Percentiles rank a stretch among this genome's conserved stretches.
phyloP scores from a whole-genome alignment of 2,329 filamentous ascomycete species.

The Rosellinia necatrix region DNA sequence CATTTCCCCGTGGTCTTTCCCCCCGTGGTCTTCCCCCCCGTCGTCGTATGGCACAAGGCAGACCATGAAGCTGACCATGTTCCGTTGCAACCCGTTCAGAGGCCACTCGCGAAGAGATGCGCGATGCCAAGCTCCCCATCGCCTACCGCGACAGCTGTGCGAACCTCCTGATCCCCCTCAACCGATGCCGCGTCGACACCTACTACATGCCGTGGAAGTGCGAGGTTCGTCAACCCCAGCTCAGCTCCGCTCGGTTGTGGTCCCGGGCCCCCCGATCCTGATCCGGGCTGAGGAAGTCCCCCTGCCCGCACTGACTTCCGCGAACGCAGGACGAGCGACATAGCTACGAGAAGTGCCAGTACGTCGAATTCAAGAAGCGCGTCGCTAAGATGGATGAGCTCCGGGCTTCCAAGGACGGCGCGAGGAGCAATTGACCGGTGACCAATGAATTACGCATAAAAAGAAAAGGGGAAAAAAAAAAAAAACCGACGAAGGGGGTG shows the following conservation, averaged over 20 bases:
- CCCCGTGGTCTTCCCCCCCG: no score
- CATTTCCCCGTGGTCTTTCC: no score
- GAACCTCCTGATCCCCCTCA: constrained; percentile 90
- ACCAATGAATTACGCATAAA: no score
- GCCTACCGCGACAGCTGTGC: constrained; percentile 96
- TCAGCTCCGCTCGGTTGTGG: not conserved
- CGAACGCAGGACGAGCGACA: constrained; percentile 92
- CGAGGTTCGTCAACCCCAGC: constrained; percentile 65
- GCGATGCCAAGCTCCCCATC: constrained; percentile 83
- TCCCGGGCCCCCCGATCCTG: not conserved
- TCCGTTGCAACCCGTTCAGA: constrained; percentile 68
- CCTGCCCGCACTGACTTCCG: no score
- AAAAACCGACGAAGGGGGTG: not conserved
- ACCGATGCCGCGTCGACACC: constrained; percentile 88
- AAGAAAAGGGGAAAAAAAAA: not conserved
- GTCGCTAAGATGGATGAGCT: constrained; percentile 99
- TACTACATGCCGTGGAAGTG: constrained; percentile 99
- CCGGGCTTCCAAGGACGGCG: constrained; percentile 80
- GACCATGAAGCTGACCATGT: not conserved
- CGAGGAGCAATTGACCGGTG: constrained; percentile 74
- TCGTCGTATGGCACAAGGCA: no score
- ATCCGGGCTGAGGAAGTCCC: not conserved
- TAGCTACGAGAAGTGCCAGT: constrained; percentile 99
- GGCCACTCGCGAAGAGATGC: constrained; percentile 91
- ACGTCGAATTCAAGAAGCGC: constrained; percentile 97